Conservation (phyloP, 352 stramenopile genomes). For the Globisporangium okanoganense region DNA sequence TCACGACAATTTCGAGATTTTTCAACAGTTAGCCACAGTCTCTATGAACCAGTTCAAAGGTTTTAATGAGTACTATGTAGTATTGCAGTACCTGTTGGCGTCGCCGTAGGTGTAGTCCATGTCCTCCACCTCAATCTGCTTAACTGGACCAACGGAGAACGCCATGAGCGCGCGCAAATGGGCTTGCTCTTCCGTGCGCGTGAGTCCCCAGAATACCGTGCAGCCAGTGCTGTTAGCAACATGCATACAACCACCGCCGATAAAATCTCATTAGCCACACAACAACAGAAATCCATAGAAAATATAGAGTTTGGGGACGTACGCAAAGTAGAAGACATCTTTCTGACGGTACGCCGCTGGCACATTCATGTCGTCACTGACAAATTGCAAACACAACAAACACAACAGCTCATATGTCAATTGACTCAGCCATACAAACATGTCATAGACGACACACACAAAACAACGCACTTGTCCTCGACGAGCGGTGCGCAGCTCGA, state of each 20-base stretch:
- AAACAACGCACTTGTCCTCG: conserved; percentile 34
- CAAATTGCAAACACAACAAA: background rate
- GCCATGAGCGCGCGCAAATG: conserved; percentile 55
- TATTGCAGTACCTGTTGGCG: conserved; percentile 26
- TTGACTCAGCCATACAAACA: background rate
- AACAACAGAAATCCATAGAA: background rate
- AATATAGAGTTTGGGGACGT: conserved; percentile 11
- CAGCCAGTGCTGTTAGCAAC: conserved; percentile 57
- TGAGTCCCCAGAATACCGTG: conserved; percentile 89
- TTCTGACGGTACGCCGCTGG: conserved; percentile 64
- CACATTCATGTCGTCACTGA: conserved; percentile 30
- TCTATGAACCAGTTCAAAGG: too few relatives aligned
- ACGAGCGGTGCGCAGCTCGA: conserved; percentile 50
- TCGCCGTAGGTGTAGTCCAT: conserved; percentile 88
- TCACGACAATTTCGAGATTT: background rate
- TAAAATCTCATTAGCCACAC: background rate
- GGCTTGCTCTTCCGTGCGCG: conserved; percentile 70
- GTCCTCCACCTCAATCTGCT: conserved; percentile 86
- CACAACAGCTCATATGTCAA: background rate
- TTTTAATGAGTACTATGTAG: background rate
- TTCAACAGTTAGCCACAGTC: background rate
- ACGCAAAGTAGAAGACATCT: conserved; percentile 86
- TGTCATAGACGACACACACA: background rate
- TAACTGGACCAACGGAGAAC: conserved; percentile 67
- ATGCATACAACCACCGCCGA: conserved; percentile 5